phyloP scores from a whole-genome alignment of 2,329 filamentous ascomycete species.

The Monilinia fructicola region DNA sequence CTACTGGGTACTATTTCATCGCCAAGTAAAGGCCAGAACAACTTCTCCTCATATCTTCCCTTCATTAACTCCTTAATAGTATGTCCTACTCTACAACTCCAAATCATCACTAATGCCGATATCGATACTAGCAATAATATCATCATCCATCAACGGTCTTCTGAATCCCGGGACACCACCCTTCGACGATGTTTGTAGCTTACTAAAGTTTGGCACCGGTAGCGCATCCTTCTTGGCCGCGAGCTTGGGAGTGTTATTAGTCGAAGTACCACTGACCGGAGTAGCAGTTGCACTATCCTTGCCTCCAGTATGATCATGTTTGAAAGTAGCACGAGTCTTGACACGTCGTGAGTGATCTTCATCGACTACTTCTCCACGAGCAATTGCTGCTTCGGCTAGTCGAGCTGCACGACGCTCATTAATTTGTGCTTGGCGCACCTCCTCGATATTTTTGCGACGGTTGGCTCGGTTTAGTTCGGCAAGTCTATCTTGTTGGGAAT shows the following conservation, averaged over 20 bases:
- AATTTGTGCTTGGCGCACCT: slow-evolving; percentile 86
- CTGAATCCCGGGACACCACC: slow-evolving; percentile 66
- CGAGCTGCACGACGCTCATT: slow-evolving; percentile 69
- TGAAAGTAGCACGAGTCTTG: slow-evolving; percentile 66
- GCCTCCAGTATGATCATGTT: slow-evolving; percentile 62
- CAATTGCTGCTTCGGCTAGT: slow-evolving; percentile 59
- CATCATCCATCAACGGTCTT: slow-evolving; percentile 82
- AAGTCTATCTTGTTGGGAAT: slow-evolving; percentile 75
- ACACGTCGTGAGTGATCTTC: slow-evolving; percentile 62
- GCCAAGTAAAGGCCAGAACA: background rate
- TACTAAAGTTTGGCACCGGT: slow-evolving; percentile 53
- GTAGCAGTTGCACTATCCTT: slow-evolving; percentile 52
- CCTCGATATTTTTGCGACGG: slow-evolving; percentile 79
- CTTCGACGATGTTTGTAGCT: slow-evolving; percentile 43
- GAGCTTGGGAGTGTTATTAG: slow-evolving; percentile 47
- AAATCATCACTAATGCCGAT: slow-evolving; percentile 84
- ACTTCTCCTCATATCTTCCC: background rate
- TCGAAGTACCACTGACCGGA: slow-evolving; percentile 47
- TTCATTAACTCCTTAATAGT: background rate
- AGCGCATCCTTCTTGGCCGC: slow-evolving; percentile 46
- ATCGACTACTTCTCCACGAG: slow-evolving; percentile 58
- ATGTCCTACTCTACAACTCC: slow-evolving; percentile 20
- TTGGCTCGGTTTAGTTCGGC: slow-evolving; percentile 83
- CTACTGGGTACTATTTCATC: background rate
- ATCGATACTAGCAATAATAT: slow-evolving; percentile 86